A percentile compares a stretch with the other conserved stretches of the same genome.
phyloP scores from a whole-genome alignment of 768 basidiomycete species.

The Postia placenta region DNA sequence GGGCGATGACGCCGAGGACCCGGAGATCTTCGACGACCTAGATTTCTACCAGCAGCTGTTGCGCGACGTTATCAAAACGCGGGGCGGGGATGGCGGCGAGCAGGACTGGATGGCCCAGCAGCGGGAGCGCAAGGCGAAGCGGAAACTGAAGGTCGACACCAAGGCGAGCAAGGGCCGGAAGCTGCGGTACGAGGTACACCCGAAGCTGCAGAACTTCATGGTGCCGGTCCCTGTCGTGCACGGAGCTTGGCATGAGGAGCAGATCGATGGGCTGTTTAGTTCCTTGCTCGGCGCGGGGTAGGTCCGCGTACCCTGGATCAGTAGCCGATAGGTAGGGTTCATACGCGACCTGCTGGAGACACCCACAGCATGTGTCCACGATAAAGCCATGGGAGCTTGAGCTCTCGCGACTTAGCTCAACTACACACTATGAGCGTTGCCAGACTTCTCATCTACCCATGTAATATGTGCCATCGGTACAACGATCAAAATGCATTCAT shows the following conservation, averaged over 20 bases:
- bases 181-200: conserved; percentile 90
- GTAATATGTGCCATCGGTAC: no score
- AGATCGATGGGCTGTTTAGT: conserved; percentile 90
- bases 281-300: conserved; percentile 49
- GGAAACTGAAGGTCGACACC: conserved; percentile 78
- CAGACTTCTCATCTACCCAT: no score
- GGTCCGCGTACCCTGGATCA: no score
- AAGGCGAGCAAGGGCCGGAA: conserved; percentile 95
- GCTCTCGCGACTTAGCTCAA: no score
- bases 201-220: conserved; percentile 97
- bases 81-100: conserved; percentile 33
- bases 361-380: no score
- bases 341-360: no score
- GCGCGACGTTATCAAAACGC: conserved; percentile 83
- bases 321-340: no score
- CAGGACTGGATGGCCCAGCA: conserved; percentile 63
- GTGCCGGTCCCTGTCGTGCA: conserved; percentile 63
- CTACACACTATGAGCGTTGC: no score
- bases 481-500: no score
- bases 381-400: no score
- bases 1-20: conserved; percentile 29
- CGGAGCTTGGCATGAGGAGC: conserved; percentile 90
- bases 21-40: conserved; percentile 75
- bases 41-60: conserved; percentile 93
- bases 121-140: conserved; percentile 67